phyloP scores from a whole-genome alignment of 257 asterid species.

The Anisodus tanguticus region DNA sequence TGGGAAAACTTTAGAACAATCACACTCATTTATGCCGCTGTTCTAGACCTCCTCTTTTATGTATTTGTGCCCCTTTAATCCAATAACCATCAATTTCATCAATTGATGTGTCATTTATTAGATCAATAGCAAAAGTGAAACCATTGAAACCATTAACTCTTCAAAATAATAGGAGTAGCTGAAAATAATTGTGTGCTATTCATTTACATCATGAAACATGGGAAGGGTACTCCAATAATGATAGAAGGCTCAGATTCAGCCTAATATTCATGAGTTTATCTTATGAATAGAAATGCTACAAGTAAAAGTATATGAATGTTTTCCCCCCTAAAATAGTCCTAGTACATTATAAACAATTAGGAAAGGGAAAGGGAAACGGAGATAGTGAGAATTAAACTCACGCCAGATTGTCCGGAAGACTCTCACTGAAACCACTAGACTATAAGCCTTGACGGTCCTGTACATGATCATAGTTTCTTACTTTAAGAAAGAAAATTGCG shows the following conservation, averaged over 20 bases:
- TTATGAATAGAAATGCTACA: background rate
- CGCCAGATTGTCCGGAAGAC: conserved; percentile 29
- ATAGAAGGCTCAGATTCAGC: background rate
- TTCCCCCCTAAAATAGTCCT: too few species aligned
- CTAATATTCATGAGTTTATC: background rate
- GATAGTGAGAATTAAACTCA: background rate
- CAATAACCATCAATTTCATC: background rate
- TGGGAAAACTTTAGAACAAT: background rate
- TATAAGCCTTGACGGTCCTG: background rate
- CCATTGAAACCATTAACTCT: background rate
- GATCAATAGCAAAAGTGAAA: background rate
- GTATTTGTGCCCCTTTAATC: background rate
- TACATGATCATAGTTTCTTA: background rate
- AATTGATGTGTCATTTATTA: background rate
- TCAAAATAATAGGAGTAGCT: background rate
- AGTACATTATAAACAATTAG: conserved; percentile 36
- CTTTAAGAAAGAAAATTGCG: conserved; percentile 30
- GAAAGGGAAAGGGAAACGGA: conserved; percentile 25
- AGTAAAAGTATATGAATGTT: background rate
- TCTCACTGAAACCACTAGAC: background rate
- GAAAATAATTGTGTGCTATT: background rate
- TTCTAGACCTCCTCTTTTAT: background rate
- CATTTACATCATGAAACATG: background rate
- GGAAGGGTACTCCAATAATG: background rate
- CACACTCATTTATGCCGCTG: background rate